Evolutionary conservation across 2,329 filamentous ascomycete species (phyloP).

Genomic region (Dactylellina cionopaga): DNA sequence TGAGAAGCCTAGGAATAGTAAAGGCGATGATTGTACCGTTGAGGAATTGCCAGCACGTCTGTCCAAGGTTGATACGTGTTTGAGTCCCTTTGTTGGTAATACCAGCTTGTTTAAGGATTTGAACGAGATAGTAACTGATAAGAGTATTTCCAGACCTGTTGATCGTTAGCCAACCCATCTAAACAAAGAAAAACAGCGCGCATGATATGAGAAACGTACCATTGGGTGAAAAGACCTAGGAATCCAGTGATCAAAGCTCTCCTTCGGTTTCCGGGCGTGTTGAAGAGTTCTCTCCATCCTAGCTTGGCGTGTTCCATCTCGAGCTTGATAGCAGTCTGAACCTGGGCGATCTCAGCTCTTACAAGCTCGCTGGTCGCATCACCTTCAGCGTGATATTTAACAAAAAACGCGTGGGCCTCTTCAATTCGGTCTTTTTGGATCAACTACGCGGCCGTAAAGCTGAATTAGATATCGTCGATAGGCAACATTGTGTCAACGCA

Average conservation of each 20-base stretch:
- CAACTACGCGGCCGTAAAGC: slow-evolving; percentile 54
- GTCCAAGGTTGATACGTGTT: slow-evolving; percentile 63
- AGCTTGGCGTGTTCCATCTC: slow-evolving; percentile 67
- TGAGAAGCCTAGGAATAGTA: slow-evolving; percentile 27
- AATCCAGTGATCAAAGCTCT: slow-evolving; percentile 65
- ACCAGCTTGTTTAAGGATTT: slow-evolving; percentile 64
- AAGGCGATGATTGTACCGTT: slow-evolving; percentile 62
- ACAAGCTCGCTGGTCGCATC: slow-evolving; percentile 66
- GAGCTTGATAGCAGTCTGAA: slow-evolving; percentile 67
- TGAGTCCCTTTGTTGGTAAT: slow-evolving; percentile 62
- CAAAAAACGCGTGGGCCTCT: slow-evolving; percentile 58
- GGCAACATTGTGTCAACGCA: background rate
- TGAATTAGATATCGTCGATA: background rate
- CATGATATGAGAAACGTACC: slow-evolving; percentile 54
- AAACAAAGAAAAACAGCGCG: background rate
- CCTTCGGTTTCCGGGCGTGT: slow-evolving; percentile 61
- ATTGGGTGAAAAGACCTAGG: slow-evolving; percentile 68
- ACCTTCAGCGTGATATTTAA: slow-evolving; percentile 64
- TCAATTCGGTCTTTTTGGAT: slow-evolving; percentile 56
- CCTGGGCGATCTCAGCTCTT: slow-evolving; percentile 70
- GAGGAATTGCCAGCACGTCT: slow-evolving; percentile 64
- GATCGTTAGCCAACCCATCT: background rate
- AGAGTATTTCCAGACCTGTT: slow-evolving; percentile 63
- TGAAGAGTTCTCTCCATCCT: slow-evolving; percentile 63
- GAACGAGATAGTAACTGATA: slow-evolving; percentile 64